phyloP scores from a whole-genome alignment of 1,284 basidiomycete species.

The Psilocybe mexicana region DNA sequence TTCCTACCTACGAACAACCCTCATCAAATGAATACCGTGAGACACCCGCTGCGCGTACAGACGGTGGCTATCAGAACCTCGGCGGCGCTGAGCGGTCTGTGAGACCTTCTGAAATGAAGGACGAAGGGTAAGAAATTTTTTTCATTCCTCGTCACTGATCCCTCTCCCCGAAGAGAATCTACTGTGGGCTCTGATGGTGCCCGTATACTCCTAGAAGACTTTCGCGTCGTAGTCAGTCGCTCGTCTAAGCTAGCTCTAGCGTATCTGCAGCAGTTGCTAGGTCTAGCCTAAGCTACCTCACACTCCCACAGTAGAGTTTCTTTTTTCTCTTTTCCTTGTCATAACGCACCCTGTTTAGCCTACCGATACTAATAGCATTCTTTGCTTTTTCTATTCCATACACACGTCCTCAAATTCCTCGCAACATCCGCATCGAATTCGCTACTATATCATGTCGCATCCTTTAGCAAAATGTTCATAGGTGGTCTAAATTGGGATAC shows the following conservation, averaged over 20 bases:
- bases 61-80: slow-evolving; percentile 46
- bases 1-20: slow-evolving; percentile 74
- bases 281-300: slow-evolving; percentile 71
- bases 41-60: slow-evolving; percentile 32
- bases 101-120: slow-evolving; percentile 94
- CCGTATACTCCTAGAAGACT: slow-evolving; percentile 35
- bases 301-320: slow-evolving; percentile 70
- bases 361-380: slow-evolving; percentile 78
- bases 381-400: slow-evolving; percentile 40
- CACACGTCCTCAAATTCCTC: slow-evolving; percentile 19
- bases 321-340: slow-evolving; percentile 51
- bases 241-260: slow-evolving; percentile 70
- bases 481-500: slow-evolving; percentile 98
- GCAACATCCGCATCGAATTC: slow-evolving; percentile 17
- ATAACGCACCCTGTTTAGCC: slow-evolving; percentile 68
- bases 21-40: slow-evolving; percentile 52
- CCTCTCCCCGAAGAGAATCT: slow-evolving; percentile 32
- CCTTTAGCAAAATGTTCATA: slow-evolving; percentile 95
- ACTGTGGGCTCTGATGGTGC: slow-evolving; percentile 35
- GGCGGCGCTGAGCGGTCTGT: slow-evolving; percentile 63
- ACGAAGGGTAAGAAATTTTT: slow-evolving; percentile 87
- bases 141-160: slow-evolving; percentile 21
- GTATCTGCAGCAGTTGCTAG: slow-evolving; percentile 55
- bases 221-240: slow-evolving; percentile 57
- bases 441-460: slow-evolving; percentile 16